Percentiles rank a stretch among this genome's conserved stretches.
Evolutionary conservation across 345 rosid genomes (phyloP).

Genomic region (Bretschneidera sinensis): DNA sequence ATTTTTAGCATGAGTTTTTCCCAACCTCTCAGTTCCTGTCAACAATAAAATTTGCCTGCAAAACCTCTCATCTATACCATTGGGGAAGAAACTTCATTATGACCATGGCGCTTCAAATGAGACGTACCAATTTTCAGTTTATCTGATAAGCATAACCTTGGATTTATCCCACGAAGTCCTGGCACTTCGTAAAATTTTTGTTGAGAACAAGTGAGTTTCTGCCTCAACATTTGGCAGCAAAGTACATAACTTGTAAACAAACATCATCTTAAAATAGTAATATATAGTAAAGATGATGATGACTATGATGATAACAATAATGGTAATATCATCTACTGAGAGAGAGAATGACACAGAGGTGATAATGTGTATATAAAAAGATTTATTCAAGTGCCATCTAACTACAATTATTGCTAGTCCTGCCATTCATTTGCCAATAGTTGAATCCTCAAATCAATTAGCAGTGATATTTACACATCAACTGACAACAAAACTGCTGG

Average conservation of each 20-base stretch:
- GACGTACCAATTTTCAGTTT: neutral
- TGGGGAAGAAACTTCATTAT: neutral
- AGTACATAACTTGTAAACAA: neutral
- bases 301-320: no score
- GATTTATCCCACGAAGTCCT: neutral
- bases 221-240: no score
- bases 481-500: constrained; percentile 9
- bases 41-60: neutral
- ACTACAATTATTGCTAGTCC: constrained; percentile 1
- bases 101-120: neutral
- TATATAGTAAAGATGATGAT: no score
- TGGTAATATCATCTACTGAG: no score
- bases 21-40: no score
- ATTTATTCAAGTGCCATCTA: neutral
- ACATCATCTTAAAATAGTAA: no score
- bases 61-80: neutral
- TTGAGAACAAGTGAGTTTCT: no score
- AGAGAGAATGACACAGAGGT: no score
- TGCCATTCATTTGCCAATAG: constrained; percentile 10
- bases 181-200: no score
- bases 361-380: no score
- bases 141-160: neutral
- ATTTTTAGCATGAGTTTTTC: no score
- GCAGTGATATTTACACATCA: constrained; percentile 23
- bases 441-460: constrained; percentile 16